Conservation (phyloP, 1,139 yeast species). For the Geotrichum europaeum region DNA sequence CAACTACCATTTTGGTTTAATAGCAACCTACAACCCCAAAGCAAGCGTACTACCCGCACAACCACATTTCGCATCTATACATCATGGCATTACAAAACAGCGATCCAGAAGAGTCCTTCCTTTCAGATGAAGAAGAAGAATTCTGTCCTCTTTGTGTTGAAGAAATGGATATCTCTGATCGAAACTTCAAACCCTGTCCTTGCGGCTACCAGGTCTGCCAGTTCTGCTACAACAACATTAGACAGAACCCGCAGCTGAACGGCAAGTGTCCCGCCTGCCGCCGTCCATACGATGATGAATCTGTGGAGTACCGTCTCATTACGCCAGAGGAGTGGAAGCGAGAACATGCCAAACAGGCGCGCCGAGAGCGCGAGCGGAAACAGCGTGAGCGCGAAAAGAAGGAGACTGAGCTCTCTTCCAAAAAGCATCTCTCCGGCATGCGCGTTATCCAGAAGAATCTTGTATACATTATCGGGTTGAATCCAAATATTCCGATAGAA, state of each 20-base stretch:
- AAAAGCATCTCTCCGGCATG: constrained; percentile 94
- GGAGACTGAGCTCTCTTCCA: constrained; percentile 65
- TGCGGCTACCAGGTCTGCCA: constrained; percentile 99
- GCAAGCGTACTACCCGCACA: background rate
- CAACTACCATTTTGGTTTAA: background rate
- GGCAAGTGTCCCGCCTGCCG: constrained; percentile 99
- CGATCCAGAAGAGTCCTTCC: constrained; percentile 43
- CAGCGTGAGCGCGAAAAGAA: constrained; percentile 88
- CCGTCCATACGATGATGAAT: constrained; percentile 85
- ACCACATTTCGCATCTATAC: background rate
- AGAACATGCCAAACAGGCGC: constrained; percentile 20
- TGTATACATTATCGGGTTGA: constrained; percentile 93
- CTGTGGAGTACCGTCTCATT: constrained; percentile 78
- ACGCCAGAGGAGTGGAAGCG: constrained; percentile 62
- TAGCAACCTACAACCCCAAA: background rate
- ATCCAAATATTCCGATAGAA: constrained; percentile 84
- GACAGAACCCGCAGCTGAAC: constrained; percentile 71
- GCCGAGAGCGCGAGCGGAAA: constrained; percentile 51
- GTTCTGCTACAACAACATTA: constrained; percentile 93
- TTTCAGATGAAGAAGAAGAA: constrained; percentile 78
- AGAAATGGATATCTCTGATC: constrained; percentile 88
- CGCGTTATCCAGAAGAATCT: constrained; percentile 95
- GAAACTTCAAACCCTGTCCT: constrained; percentile 96
- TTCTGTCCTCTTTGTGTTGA: constrained; percentile 84
- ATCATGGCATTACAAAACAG: constrained; percentile 22